phyloP scores from a whole-genome alignment of 2,329 filamentous ascomycete species.

The Penicillium sp. region DNA sequence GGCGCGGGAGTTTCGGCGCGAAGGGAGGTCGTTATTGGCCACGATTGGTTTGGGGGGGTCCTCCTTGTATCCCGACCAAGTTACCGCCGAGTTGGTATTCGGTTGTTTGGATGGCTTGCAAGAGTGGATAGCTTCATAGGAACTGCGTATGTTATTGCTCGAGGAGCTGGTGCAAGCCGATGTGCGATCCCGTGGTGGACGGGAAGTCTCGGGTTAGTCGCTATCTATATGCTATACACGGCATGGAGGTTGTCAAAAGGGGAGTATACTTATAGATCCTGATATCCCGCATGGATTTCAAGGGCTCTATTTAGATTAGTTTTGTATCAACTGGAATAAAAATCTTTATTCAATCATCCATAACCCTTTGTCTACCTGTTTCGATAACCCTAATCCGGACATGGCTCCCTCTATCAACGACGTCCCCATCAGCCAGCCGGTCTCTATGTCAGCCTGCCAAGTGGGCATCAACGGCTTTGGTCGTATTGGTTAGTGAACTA shows the following conservation, averaged over 20 bases:
- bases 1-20: slow-evolving; percentile 22
- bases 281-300: neutral
- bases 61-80: slow-evolving; percentile 21
- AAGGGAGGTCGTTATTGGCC: slow-evolving; percentile 17
- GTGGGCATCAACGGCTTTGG: slow-evolving; percentile 96
- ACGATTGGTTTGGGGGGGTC: slow-evolving; percentile 1
- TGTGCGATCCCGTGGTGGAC: slow-evolving; percentile 13
- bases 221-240: neutral
- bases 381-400: neutral
- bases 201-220: slow-evolving; percentile 14
- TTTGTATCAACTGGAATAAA: neutral
- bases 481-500: slow-evolving; percentile 64
- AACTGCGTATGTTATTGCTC: neutral
- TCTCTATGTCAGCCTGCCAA: slow-evolving; percentile 50
- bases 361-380: neutral
- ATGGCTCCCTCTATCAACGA: slow-evolving; percentile 31
- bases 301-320: slow-evolving; percentile 8
- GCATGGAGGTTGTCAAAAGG: neutral
- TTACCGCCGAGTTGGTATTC: slow-evolving; percentile 9
- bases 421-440: slow-evolving; percentile 15
- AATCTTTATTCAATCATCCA: neutral
- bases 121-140: neutral
- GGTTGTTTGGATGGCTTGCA: slow-evolving; percentile 1
- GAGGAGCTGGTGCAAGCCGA: slow-evolving; percentile 16
- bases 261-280: slow-evolving; percentile 21